A percentile compares a stretch with the other conserved stretches of the same genome.
Conservation (phyloP, 2,329 filamentous ascomycete species). For the Trematosphaeria pertusa region DNA sequence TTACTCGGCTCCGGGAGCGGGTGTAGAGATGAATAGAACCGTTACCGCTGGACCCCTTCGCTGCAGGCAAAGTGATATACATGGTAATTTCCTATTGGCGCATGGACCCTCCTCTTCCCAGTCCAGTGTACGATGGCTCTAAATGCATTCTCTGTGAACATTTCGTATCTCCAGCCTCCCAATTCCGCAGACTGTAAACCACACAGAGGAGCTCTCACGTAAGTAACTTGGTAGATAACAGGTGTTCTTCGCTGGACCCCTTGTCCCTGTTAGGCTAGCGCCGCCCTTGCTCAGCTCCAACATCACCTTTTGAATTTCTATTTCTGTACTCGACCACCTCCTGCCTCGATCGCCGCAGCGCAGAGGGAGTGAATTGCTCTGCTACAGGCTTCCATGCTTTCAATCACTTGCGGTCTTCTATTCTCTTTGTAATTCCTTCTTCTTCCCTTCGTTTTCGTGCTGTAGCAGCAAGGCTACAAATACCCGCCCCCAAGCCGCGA, state of each 20-base stretch:
- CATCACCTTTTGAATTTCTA: conserved; percentile 26
- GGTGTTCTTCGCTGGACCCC: conserved; percentile 21
- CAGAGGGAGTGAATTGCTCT: conserved; percentile 27
- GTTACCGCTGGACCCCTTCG: conserved; percentile 6
- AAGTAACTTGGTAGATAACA: conserved; percentile 22
- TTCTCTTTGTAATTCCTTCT: conserved; percentile 23
- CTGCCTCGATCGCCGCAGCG: conserved; percentile 28
- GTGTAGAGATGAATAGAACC: conserved; percentile 13
- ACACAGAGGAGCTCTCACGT: conserved; percentile 15
- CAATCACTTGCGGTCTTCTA: conserved; percentile 15
- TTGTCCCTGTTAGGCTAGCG: conserved; percentile 14
- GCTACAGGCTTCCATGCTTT: conserved; percentile 18
- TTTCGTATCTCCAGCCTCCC: no score
- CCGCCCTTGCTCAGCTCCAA: conserved; percentile 23
- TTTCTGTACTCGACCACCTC: conserved; percentile 28
- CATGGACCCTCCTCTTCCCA: not conserved
- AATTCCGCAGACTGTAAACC: no score
- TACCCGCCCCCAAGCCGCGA: conserved; percentile 17
- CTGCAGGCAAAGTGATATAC: not conserved
- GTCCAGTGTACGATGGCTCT: no score
- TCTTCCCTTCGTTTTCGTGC: conserved; percentile 19
- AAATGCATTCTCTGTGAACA: no score
- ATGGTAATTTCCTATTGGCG: conserved; percentile 16
- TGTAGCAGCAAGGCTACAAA: conserved; percentile 1
- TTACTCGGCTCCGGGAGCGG: conserved; percentile 4